Evolutionary conservation across 148 eudicot genomes (phyloP), one percentile per base, ranked within the genome.

Genomic region (Suaeda aralocaspica): DNA sequence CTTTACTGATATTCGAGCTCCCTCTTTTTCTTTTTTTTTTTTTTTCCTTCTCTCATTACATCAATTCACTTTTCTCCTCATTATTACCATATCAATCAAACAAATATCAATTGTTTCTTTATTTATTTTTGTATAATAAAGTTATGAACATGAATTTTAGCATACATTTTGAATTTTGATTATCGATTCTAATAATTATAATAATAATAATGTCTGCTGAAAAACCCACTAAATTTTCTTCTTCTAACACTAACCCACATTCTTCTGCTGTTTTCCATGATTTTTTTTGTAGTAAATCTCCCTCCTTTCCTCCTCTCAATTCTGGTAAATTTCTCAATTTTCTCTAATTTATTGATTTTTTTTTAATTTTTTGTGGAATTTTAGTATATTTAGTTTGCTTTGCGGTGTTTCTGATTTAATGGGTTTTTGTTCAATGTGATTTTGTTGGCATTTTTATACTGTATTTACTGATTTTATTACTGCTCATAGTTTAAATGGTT

Each of bases 251-350:
- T 31, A 41, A 3, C 66, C 46, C 66, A 14, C 12, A 30, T 21
- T 5, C 4, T 25, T 67, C 76, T 6, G 69, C 88, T 11, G 59
- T 81, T 71, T 85, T 89, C 52, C 96, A 85, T 74, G 92, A 87
- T 72, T 85, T 87, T 70, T 68, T 89, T 21, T 53, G 71, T 15
- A 22, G 29, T 12, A 71, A 66, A 11, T 82, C 59, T 15, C 19
- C 74, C 48, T 9, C 48, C 74, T 50, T 72, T 39, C 26, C 89
- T 74, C 85, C 79, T 79, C 78, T 77, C 69, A 82, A 63, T 52
- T 80, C 88, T 66, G 89, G 87, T 89, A 44, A 18, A 59, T 29
- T 63, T 53, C 33, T 28, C 48, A 39, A 41, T 25, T 15, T 55
- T 21, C 52, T 49, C 22, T 14, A 5, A 16, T 15, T 29, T 42